Evolutionary conservation across 2,329 filamentous ascomycete genomes (phyloP).

Genomic region (Ophiocordyceps sinensis): DNA sequence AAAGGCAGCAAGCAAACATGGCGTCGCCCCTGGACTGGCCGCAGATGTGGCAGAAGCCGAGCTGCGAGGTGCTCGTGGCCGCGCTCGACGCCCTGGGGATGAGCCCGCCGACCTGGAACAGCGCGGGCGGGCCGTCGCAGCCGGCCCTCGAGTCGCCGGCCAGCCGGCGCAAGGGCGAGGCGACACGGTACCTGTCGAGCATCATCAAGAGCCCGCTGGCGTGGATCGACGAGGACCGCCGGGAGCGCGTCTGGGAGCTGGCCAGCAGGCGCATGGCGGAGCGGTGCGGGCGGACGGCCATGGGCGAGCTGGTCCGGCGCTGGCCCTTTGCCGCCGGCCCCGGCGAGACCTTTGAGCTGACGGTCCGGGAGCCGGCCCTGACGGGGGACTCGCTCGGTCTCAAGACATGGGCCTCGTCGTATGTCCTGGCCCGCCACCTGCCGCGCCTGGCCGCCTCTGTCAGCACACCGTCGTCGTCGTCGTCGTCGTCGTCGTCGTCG

Average conservation of each 20-base stretch:
- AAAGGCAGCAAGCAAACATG: constrained; percentile 6
- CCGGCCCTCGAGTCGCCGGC: constrained; percentile 26
- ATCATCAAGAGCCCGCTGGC: constrained; percentile 52
- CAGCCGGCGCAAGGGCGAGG: constrained; percentile 29
- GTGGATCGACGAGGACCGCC: constrained; percentile 56
- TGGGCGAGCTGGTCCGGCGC: constrained; percentile 40
- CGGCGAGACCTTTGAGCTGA: constrained; percentile 41
- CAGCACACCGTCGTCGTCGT: neutral
- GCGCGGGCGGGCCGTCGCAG: constrained; percentile 25
- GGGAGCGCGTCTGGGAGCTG: constrained; percentile 60
- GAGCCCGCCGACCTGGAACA: constrained; percentile 54
- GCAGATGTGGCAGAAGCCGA: constrained; percentile 67
- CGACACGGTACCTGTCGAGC: constrained; percentile 51
- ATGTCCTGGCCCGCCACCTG: constrained; percentile 65
- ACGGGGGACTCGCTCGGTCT: constrained; percentile 79
- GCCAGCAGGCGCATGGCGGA: constrained; percentile 73
- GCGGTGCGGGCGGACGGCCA: constrained; percentile 58
- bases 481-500: constrained; percentile 6
- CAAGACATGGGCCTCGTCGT: constrained; percentile 93
- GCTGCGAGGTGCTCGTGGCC: constrained; percentile 45
- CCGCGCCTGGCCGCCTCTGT: constrained; percentile 25
- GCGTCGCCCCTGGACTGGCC: constrained; percentile 47
- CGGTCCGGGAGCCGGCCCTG: constrained; percentile 72
- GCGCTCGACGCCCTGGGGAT: constrained; percentile 53
- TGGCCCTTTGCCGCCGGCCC: constrained; percentile 32